Percentiles rank a stretch among this genome's conserved stretches.
These are phyloP conservation scores for Omphalea diandra DNA, from an alignment of 441 rosid genomes.

Conservation along the genomic window DNA sequence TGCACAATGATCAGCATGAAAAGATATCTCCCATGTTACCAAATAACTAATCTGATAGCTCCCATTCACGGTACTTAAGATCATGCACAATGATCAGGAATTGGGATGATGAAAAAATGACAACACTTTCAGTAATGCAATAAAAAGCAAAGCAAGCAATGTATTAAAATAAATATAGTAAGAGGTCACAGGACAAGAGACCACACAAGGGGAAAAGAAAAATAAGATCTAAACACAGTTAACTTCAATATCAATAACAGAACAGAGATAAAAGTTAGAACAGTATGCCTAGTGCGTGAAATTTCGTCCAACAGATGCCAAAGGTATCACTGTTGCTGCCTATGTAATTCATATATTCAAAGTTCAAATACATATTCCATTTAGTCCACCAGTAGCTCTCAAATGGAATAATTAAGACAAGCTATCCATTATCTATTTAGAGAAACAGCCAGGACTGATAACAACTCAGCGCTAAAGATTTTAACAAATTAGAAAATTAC, in stretches of 20 bases:
- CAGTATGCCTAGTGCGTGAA: background rate
- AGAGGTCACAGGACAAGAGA: background rate
- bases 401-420: background rate
- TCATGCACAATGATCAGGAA: background rate
- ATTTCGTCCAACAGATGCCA: background rate
- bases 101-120: background rate
- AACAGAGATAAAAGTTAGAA: background rate
- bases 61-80: background rate
- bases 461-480: slow-evolving; percentile 1
- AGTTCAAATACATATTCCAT: background rate
- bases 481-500: slow-evolving; percentile 10
- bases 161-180: slow-evolving; percentile 31
- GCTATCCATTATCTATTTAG: background rate
- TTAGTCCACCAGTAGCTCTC: background rate
- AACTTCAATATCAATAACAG: background rate
- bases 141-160: slow-evolving; percentile 16
- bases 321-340: background rate
- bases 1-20: too few relatives aligned
- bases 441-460: background rate
- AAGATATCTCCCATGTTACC: background rate
- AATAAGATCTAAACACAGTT: too few relatives aligned
- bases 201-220: background rate
- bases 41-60: background rate
- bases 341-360: background rate
- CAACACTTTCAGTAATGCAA: background rate